Percentiles rank a stretch among this genome's conserved stretches.
These are phyloP conservation scores for Cronartium ribicola DNA, from an alignment of 1,284 basidiomycete species.

Conservation along the genomic window DNA sequence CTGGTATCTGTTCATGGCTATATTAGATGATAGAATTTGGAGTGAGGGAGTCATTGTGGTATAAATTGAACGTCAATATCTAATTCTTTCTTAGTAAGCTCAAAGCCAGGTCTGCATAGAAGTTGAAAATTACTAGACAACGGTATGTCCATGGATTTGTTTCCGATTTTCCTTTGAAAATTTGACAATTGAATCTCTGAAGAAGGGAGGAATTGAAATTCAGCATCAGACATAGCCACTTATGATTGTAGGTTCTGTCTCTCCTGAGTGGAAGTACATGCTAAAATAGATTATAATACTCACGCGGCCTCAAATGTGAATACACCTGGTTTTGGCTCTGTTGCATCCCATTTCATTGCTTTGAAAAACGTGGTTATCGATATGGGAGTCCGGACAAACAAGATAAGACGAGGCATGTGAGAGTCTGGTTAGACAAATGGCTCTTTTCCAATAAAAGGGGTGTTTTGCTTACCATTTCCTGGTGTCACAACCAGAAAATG, in stretches of 20 bases:
- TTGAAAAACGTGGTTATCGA: background rate
- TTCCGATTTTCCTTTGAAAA: background rate
- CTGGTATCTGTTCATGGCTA: constrained; percentile 6
- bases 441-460: too few species aligned
- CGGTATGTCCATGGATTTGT: background rate
- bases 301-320: background rate
- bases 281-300: background rate
- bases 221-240: too few species aligned
- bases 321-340: background rate
- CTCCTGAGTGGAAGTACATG: background rate
- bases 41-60: too few species aligned
- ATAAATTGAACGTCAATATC: too few species aligned
- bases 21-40: too few species aligned
- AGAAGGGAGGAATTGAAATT: background rate
- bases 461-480: background rate
- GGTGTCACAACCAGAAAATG: constrained; percentile 8
- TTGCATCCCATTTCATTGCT: constrained; percentile 21
- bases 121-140: background rate
- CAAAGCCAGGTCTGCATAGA: too few species aligned
- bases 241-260: too few species aligned
- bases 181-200: constrained; percentile 3
- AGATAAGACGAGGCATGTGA: background rate
- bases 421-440: background rate
- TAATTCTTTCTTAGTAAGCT: too few species aligned
- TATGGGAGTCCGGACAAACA: background rate